phyloP scores from a whole-genome alignment of 331 rosid genomes.

The Cucumis variabilis region DNA sequence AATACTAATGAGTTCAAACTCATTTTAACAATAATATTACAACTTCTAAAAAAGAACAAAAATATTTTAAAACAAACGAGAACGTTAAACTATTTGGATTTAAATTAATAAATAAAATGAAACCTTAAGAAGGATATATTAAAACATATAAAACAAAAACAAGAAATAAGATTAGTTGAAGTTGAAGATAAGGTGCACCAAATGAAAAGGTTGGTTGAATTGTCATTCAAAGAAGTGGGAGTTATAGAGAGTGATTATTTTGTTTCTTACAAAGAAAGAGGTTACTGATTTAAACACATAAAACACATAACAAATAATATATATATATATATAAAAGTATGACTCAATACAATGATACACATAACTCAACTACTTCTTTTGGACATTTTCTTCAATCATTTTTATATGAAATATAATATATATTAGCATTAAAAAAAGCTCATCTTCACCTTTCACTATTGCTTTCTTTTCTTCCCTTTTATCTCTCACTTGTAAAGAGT shows the following conservation, averaged over 20 bases:
- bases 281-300: constrained; percentile 30
- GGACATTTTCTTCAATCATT: constrained; percentile 1
- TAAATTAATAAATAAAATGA: background rate
- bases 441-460: constrained; percentile 43
- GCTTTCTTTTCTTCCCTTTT: background rate
- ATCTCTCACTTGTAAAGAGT: background rate
- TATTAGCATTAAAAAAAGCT: background rate
- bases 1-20: too few relatives aligned
- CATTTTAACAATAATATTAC: too few relatives aligned
- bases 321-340: background rate
- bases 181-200: constrained; percentile 22
- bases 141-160: background rate
- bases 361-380: constrained; percentile 65
- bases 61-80: too few relatives aligned
- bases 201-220: constrained; percentile 25
- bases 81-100: background rate
- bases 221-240: constrained; percentile 18
- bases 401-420: too few relatives aligned
- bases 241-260: constrained; percentile 14
- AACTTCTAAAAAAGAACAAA: too few relatives aligned
- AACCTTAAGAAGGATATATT: background rate
- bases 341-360: constrained; percentile 57
- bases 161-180: constrained; percentile 19
- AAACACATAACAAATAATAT: constrained; percentile 5
- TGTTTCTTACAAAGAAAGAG: background rate